Evolutionary conservation across 2,329 filamentous ascomycete species (phyloP).

Genomic region (Penicillium paneum): DNA sequence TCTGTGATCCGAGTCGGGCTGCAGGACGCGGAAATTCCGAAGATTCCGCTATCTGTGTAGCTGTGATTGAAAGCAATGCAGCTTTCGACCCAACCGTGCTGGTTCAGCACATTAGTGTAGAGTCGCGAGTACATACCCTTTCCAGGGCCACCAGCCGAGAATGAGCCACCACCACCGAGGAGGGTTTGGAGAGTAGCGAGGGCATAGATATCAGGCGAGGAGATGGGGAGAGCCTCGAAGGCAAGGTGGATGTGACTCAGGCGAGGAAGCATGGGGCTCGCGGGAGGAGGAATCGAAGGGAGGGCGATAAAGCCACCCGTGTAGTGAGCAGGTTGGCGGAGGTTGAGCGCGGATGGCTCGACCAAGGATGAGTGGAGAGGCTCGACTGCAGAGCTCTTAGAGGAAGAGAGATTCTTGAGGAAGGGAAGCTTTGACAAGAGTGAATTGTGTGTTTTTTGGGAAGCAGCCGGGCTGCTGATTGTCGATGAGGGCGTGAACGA

Average conservation of each 20-base stretch:
- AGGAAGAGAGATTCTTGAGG: conserved; percentile 80
- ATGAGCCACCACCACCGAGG: conserved; percentile 91
- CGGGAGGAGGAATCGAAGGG: conserved; percentile 72
- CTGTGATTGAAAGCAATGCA: conserved; percentile 97
- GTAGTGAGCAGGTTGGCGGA: conserved; percentile 70
- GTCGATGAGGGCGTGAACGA: conserved; percentile 43
- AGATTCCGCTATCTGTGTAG: conserved; percentile 92
- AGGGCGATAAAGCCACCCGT: conserved; percentile 91
- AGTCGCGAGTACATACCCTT: conserved; percentile 99
- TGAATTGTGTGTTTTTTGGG: conserved; percentile 54
- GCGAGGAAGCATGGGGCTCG: conserved; percentile 71
- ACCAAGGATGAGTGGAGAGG: conserved; percentile 50
- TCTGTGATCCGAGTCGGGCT: conserved; percentile 70
- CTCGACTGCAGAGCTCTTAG: conserved; percentile 59
- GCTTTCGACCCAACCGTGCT: conserved; percentile 94
- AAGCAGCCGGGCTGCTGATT: conserved; percentile 32
- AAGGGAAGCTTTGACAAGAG: conserved; percentile 83
- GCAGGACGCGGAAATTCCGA: conserved; percentile 88
- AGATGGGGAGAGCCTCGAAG: conserved; percentile 91
- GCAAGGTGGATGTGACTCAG: conserved; percentile 93
- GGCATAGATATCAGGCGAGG: conserved; percentile 89
- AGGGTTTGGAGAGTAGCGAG: conserved; percentile 93
- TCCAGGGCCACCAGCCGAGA: conserved; percentile 91
- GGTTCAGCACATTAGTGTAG: conserved; percentile 96
- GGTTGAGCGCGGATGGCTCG: conserved; percentile 51